Base-by-base conservation (phyloP, 352 stramenopile species). In the Globisporangium parvum region DNA sequence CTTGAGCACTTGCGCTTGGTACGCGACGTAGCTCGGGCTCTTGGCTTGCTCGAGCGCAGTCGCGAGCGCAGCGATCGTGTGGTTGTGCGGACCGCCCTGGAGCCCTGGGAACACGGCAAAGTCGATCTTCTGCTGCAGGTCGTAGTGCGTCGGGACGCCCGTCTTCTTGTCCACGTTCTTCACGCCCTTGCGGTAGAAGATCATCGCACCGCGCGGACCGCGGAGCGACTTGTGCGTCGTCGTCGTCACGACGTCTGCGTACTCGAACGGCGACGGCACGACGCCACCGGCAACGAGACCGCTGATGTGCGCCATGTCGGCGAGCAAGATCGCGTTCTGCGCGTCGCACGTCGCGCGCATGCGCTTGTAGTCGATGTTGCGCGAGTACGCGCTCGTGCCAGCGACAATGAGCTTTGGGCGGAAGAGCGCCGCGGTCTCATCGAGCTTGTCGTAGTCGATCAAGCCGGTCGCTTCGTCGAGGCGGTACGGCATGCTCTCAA, bases 291-390 rank as follows among this genome's bases (percentile, higher is more conserved):
- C 90, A 41, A 99, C 95, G 23, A 99, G 83, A 41, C 98, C 98
- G 24, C 87, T 98, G 78, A 99, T 99, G 80, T 99, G 98, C 31
- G 98, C 97, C 97, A 99, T 99, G 71, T 99, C 98, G 9, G 96
- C 84, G 46, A 99, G 75, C 51, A 99, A 72, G 60, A 98, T 97
- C 6, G 97, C 95, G 50, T 96, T 96, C 61, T 98, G 67, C 67
- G 88, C 65, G 63, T 91, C 70, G 24, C 94, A 97, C 74, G 99
- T 97, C 65, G 98, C 74, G 47, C 93, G 92, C 81, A 99, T 99
- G 55, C 96, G 91, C 67, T 97, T 91, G 73, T 99, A 99, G 79
- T 99, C 97, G 68, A 99, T 98, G 60, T 98, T 80, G 57, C 97
- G 90, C 52, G 97, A 95, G 83, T 99, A 99, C 15, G 98, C 98